phyloP scores from a whole-genome alignment of 169 alveolate species.

The Perkinsus marinus region DNA sequence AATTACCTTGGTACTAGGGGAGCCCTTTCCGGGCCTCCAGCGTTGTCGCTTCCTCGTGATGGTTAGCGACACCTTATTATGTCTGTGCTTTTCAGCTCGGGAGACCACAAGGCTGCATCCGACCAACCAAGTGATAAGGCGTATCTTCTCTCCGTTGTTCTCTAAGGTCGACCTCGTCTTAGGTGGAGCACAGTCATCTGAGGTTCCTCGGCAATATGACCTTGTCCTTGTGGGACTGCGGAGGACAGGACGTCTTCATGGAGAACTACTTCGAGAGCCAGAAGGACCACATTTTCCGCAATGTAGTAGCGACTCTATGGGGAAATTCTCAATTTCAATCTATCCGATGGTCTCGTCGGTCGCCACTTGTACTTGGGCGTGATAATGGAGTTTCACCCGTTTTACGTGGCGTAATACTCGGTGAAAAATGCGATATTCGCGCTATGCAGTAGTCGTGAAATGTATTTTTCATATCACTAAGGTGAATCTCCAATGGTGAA shows the following conservation, averaged over 20 bases:
- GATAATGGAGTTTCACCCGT: no score
- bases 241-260: slow-evolving; percentile 86
- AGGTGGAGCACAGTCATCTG: slow-evolving; percentile 61
- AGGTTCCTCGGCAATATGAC: slow-evolving; percentile 76
- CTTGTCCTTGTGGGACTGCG: slow-evolving; percentile 84
- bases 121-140: slow-evolving; percentile 8
- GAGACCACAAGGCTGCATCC: slow-evolving; percentile 59
- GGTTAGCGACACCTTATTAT: no score
- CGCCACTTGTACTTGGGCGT: no score
- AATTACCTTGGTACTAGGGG: slow-evolving; percentile 70
- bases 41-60: no score
- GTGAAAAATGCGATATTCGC: no score
- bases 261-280: slow-evolving; percentile 78
- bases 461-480: no score
- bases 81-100: slow-evolving; percentile 29
- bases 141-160: neutral
- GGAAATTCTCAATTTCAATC: neutral
- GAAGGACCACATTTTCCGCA: slow-evolving; percentile 61
- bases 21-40: no score
- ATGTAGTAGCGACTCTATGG: neutral
- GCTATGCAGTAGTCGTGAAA: no score
- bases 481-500: no score
- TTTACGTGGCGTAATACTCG: no score
- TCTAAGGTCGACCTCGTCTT: neutral
- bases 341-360: no score